Evolutionary conservation across 352 stramenopile genomes (phyloP), one percentile per base, ranked within the genome.

Genomic region (Phytophthora fragariaefolia): DNA sequence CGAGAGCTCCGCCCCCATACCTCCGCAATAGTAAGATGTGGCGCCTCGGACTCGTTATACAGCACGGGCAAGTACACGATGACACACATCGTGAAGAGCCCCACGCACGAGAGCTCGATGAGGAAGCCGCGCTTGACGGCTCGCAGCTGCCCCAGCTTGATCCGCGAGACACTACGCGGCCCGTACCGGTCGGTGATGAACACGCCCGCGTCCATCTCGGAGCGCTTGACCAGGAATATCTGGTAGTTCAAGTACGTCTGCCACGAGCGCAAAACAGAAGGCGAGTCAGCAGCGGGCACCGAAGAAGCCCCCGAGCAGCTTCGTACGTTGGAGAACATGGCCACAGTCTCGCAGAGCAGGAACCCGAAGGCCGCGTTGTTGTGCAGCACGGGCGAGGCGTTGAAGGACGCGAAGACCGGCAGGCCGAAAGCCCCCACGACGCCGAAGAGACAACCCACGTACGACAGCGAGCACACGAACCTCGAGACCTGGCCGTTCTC

Each of bases 171-270:
- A 36, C 73, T 88, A 20, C 77, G 69, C 3, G 80, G 77, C 0
- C 75, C 77, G 49, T 84, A 77, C 34, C 77, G 73, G 28, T 83
- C 73, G 6, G 80, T 88, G 53, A 88, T 79, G 53, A 88, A 88
- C 40, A 88, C 75, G 36, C 80, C 80, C 3, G 66, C 70, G 32
- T 88, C 80, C 50, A 88, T 76, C 63, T 88, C 79, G 20, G 81
- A 71, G 30, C 77, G 74, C 68, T 83, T 85, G 15, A 74, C 66
- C 52, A 85, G 57, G 61, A 83, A 84, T 45, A 91, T 82, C 23
- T 60, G 73, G 57, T 83, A 87, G 49, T 80, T 91, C 48, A 91
- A 56, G 55, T 80, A 87, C 32, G 76, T 87, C 82, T 91, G 60
- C 20, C 36, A n/a, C 3, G 9, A 38, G 30, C 30, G 15, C 10